phyloP scores from a whole-genome alignment of 2,329 filamentous ascomycete genomes.

The Sarocladium strictum region DNA sequence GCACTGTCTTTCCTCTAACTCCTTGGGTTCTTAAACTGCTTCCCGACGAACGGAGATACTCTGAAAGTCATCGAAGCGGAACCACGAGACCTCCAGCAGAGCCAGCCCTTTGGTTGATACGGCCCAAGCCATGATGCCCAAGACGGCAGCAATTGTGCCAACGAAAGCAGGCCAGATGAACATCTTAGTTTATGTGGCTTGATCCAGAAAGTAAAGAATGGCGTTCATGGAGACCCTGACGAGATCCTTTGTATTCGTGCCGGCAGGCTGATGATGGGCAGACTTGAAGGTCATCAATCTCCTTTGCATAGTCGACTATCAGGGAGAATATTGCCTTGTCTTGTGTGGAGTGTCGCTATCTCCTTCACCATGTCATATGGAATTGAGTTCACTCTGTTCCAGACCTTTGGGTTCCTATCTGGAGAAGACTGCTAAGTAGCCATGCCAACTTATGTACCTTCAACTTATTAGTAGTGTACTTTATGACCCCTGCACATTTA shows the following conservation, averaged over 20 bases:
- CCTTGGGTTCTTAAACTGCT: not conserved
- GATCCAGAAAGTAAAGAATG: conserved; percentile 6
- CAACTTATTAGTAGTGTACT: no score
- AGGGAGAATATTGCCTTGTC: no score
- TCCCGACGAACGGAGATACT: not conserved
- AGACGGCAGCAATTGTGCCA: conserved; percentile 1
- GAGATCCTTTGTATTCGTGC: conserved; percentile 2
- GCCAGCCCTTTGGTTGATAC: conserved; percentile 1
- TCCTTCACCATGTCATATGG: no score
- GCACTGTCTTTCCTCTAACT: not conserved
- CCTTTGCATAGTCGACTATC: no score
- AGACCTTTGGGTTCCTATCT: no score
- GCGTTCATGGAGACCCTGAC: conserved; percentile 6
- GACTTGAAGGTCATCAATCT: no score
- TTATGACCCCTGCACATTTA: no score
- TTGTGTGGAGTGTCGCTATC: no score
- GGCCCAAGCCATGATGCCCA: conserved; percentile 9
- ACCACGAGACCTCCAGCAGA: conserved; percentile 3
- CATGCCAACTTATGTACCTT: no score
- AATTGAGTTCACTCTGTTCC: no score
- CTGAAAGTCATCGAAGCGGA: not conserved
- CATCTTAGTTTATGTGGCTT: conserved; percentile 9
- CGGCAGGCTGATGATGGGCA: conserved; percentile 7
- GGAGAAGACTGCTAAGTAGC: no score
- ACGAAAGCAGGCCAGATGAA: conserved; percentile 9